Evolutionary conservation across 176 grass and related monocot species (phyloP).

Genomic region (Eragrostis nindensis): DNA sequence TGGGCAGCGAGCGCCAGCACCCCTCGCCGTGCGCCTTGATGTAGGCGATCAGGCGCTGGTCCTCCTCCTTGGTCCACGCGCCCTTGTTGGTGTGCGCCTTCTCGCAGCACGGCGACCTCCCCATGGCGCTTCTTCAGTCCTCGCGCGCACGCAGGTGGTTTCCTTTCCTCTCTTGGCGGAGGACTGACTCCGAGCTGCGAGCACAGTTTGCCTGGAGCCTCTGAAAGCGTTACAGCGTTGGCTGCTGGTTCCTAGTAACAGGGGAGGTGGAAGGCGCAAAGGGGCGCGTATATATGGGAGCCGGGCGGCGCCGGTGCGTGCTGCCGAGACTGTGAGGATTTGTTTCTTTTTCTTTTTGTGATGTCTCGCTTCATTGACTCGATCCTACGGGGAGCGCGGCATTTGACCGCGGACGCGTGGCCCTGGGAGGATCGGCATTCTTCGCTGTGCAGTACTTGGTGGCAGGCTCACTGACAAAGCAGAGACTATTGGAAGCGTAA

Average conservation of each 20-base stretch:
- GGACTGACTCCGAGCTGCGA: background rate
- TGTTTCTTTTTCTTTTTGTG: background rate
- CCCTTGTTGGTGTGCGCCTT: conserved; percentile 96
- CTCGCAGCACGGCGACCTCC: conserved; percentile 88
- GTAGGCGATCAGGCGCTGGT: conserved; percentile 77
- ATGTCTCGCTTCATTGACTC: conserved; percentile 41
- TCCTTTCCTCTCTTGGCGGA: background rate
- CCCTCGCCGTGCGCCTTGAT: conserved; percentile 78
- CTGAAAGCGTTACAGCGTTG: background rate
- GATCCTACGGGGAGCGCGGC: background rate
- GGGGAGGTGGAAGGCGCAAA: background rate
- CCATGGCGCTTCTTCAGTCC: conserved; percentile 32
- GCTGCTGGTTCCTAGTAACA: background rate
- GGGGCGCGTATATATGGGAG: conserved; percentile 44
- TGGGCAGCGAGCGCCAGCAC: conserved; percentile 85
- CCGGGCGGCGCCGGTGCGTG: background rate
- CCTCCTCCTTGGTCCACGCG: conserved; percentile 85
- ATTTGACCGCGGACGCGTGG: conserved; percentile 31
- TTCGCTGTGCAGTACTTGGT: background rate
- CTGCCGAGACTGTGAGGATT: background rate
- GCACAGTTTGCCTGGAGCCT: background rate
- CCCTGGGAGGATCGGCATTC: background rate
- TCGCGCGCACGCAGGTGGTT: background rate
- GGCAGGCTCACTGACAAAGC: background rate
- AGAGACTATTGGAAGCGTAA: background rate